These are phyloP conservation scores for Amphibolis antarctica DNA, from an alignment of 106 monocot species.

Conservation along the genomic window DNA sequence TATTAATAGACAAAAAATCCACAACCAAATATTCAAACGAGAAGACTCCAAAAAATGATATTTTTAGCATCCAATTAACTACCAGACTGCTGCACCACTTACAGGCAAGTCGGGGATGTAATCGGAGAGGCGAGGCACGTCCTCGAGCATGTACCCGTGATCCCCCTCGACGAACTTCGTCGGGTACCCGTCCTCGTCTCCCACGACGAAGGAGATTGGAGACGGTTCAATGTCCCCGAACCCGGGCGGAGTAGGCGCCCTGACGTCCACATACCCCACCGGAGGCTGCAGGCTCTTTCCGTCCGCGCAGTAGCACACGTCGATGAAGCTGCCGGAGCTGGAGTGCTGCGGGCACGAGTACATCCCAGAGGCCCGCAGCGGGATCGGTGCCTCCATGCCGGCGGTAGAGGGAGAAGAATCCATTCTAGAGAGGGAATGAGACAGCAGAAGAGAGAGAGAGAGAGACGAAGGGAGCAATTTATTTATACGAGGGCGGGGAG, in stretches of 20 bases:
- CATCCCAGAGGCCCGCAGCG: not conserved
- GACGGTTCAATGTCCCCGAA: not conserved
- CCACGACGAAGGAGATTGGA: not conserved
- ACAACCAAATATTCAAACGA: too few species aligned
- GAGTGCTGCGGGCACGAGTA: constrained; percentile 3
- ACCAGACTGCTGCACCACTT: not conserved
- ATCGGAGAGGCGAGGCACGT: constrained; percentile 65
- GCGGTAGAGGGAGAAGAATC: not conserved
- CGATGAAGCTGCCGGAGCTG: not conserved
- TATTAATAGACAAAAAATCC: too few species aligned
- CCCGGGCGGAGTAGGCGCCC: not conserved
- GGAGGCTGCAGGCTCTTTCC: not conserved
- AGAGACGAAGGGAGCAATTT: not conserved
- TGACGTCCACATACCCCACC: not conserved
- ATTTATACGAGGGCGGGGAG: not conserved
- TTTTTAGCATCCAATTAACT: too few species aligned
- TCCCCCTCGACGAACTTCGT: constrained; percentile 31
- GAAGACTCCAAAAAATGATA: too few species aligned
- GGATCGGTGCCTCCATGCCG: not conserved
- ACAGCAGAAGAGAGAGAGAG: not conserved
- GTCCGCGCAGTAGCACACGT: not conserved
- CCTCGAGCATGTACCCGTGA: constrained; percentile 53
- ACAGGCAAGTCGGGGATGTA: constrained; percentile 44
- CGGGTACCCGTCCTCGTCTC: not conserved
- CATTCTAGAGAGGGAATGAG: not conserved